phyloP scores from a whole-genome alignment of 106 monocot genomes.

The Ottelia alismoides region DNA sequence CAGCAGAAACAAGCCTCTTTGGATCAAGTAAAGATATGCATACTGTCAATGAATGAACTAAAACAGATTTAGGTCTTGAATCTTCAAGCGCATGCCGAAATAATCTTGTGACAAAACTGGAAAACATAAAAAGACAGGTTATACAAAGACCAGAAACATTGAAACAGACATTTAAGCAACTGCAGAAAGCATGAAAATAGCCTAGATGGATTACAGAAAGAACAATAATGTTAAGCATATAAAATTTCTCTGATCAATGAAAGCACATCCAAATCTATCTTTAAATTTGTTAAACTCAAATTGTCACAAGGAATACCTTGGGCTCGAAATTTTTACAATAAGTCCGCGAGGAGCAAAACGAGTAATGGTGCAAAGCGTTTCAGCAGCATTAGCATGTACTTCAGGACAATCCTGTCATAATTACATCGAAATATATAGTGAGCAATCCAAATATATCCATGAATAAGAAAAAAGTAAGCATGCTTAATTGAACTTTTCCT shows the following conservation, averaged over 20 bases:
- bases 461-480: too few relatives aligned
- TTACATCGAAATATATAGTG: too few relatives aligned
- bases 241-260: too few relatives aligned
- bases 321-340: slow-evolving; percentile 6
- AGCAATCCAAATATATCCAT: too few relatives aligned
- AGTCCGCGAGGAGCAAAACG: slow-evolving; percentile 40
- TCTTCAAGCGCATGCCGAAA: slow-evolving; percentile 9
- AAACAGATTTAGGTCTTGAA: slow-evolving; percentile 6
- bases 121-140: not conserved
- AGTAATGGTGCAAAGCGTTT: slow-evolving; percentile 47
- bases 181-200: not conserved
- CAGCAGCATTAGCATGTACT: slow-evolving; percentile 68
- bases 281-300: too few relatives aligned
- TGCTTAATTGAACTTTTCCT: too few relatives aligned
- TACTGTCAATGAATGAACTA: slow-evolving; percentile 7
- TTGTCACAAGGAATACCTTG: slow-evolving; percentile 6
- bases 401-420: slow-evolving; percentile 38
- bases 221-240: too few relatives aligned
- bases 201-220: not conserved
- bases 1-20: not conserved
- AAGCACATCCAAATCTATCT: too few relatives aligned
- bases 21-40: slow-evolving; percentile 10
- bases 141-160: not conserved
- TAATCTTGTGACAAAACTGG: slow-evolving; percentile 10
- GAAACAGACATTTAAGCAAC: too few relatives aligned